Evolutionary conservation across 257 asterid species (phyloP).

Genomic region (Marsdenia floribunda): DNA sequence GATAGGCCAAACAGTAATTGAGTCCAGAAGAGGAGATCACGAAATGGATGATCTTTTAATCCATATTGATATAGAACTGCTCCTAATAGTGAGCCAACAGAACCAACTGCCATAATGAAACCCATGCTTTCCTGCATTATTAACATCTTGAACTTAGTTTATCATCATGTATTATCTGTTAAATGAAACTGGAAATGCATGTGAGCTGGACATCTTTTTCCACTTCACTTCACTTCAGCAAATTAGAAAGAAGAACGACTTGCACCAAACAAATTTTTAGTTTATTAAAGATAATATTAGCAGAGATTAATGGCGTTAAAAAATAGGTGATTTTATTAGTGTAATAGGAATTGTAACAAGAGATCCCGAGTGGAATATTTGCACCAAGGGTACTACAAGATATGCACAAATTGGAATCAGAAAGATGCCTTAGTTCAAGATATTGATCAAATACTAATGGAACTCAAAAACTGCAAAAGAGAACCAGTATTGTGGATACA

Average conservation of each 20-base stretch:
- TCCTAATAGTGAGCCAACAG: slow-evolving; percentile 73
- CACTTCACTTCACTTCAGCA: too few relatives aligned
- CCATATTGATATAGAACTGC: slow-evolving; percentile 65
- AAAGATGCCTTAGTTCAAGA: too few relatives aligned
- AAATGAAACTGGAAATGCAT: neutral
- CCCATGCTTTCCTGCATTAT: slow-evolving; percentile 69
- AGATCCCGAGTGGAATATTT: too few relatives aligned
- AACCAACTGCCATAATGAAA: slow-evolving; percentile 72
- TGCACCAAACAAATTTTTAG: too few relatives aligned
- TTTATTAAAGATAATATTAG: too few relatives aligned
- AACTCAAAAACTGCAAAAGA: neutral
- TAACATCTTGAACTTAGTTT: neutral
- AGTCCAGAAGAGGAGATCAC: slow-evolving; percentile 74
- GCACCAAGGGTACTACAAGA: too few relatives aligned
- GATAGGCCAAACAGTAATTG: slow-evolving; percentile 66
- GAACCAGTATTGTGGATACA: neutral
- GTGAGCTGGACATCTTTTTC: neutral
- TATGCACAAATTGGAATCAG: too few relatives aligned
- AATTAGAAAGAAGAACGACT: too few relatives aligned
- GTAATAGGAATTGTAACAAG: too few relatives aligned
- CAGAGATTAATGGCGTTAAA: too few relatives aligned
- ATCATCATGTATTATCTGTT: neutral
- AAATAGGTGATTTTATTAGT: too few relatives aligned
- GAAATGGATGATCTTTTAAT: slow-evolving; percentile 63
- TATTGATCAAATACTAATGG: neutral